Evolutionary conservation across 73 alveolate genomes (phyloP), one percentile per base, ranked within the genome.

Genomic region (Uronychia setigera): DNA sequence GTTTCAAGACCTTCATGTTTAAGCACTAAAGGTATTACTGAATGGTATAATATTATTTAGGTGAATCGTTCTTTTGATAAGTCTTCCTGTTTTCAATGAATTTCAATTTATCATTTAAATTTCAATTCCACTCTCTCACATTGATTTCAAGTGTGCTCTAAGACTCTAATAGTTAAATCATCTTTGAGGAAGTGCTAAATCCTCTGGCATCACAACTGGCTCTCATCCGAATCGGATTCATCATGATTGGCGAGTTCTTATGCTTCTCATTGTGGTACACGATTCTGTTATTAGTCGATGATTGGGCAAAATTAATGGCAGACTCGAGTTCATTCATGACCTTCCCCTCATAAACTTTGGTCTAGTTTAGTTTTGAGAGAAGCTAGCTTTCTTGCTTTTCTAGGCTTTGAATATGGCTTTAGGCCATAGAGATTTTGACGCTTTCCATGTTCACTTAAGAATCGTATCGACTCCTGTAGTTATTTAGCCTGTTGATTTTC

Each of bases 1-100:
- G 32, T 35, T 35, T 14, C 77, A n/a, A 86, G 96, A 76, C 93
- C 91, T 1, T 30, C 34, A 31, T 82, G 92, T n/a, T 78, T 91
- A n/a, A 32, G 85, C 9, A 91, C 96, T 31, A 78, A 59, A 0
- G 95, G 92, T n/a, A n/a, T n/a, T n/a, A n/a, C n/a, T n/a, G n/a
- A n/a, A n/a, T n/a, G n/a, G n/a, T n/a, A n/a, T n/a, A n/a, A n/a
- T n/a, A n/a, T n/a, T n/a, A n/a, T n/a, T n/a, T n/a, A n/a, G n/a
- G n/a, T n/a, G n/a, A n/a, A n/a, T n/a, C n/a, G n/a, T n/a, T n/a
- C n/a, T n/a, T n/a, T n/a, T n/a, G n/a, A n/a, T n/a, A n/a, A n/a
- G n/a, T n/a, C n/a, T n/a, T n/a, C n/a, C n/a, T n/a, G n/a, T n/a
- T n/a, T n/a, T n/a, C n/a, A n/a, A n/a, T n/a, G n/a, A n/a, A n/a